phyloP scores from a whole-genome alignment of 352 stramenopile species.

The Pythium apleroticum region DNA sequence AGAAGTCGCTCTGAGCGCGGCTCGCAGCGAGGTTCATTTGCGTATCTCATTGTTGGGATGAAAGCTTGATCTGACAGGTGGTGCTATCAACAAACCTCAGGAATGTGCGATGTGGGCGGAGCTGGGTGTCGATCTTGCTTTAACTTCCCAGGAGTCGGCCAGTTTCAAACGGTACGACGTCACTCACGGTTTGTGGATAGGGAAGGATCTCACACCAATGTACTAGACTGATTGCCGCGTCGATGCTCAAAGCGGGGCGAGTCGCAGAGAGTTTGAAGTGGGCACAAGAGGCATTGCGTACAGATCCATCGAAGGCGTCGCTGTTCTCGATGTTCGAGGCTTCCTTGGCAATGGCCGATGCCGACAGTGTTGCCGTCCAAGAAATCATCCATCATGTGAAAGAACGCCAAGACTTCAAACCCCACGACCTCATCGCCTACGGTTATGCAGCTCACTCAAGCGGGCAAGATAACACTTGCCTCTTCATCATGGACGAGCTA shows the following conservation, averaged over 20 bases:
- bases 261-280: conserved; percentile 34
- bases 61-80: not conserved
- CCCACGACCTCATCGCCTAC: conserved; percentile 57
- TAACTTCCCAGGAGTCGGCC: conserved; percentile 34
- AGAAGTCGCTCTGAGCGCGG: conserved; percentile 14
- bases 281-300: conserved; percentile 46
- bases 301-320: conserved; percentile 62
- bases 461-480: conserved; percentile 36
- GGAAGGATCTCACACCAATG: not conserved
- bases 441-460: conserved; percentile 40
- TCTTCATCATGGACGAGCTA: conserved; percentile 61
- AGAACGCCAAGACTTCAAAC: conserved; percentile 59
- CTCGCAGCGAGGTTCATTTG: not conserved
- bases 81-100: not conserved
- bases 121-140: conserved; percentile 23
- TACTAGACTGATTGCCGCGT: conserved; percentile 17
- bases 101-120: conserved; percentile 23
- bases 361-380: conserved; percentile 13
- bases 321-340: conserved; percentile 57
- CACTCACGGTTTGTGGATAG: not conserved
- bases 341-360: conserved; percentile 25
- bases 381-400: conserved; percentile 40
- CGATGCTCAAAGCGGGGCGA: conserved; percentile 36
- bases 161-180: conserved; percentile 51
- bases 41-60: not conserved